These are phyloP conservation scores for Psidium guajava DNA, from an alignment of 345 rosid species.

Conservation along the genomic window DNA sequence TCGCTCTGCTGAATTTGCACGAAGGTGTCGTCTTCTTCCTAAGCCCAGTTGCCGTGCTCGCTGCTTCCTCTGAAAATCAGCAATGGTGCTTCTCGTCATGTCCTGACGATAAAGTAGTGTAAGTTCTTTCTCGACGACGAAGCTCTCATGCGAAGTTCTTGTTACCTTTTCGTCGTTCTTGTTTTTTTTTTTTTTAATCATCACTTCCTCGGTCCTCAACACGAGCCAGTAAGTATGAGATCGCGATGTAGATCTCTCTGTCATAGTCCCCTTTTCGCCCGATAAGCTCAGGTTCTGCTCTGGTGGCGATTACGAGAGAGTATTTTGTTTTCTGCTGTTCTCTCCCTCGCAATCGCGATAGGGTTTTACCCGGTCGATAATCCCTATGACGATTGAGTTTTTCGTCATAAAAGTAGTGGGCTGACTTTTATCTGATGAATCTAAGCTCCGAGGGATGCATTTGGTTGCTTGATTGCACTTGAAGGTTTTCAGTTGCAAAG, in stretches of 20 bases:
- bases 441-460: neutral
- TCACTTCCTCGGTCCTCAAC: neutral
- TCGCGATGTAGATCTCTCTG: neutral
- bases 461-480: neutral
- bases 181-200: neutral
- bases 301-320: neutral
- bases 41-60: neutral
- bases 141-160: neutral
- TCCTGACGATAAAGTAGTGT: neutral
- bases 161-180: neutral
- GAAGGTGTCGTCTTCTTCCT: neutral
- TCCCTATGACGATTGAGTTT: neutral
- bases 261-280: neutral
- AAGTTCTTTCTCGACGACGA: neutral
- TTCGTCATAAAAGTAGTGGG: neutral
- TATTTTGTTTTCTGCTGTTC: neutral
- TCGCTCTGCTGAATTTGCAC: neutral
- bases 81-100: neutral
- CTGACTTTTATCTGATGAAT: constrained; percentile 3
- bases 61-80: neutral
- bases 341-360: neutral
- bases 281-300: neutral
- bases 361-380: neutral
- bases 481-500: neutral
- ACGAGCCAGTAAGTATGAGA: neutral